Percentiles rank a stretch among this genome's conserved stretches.
Evolutionary conservation across 495 filamentous ascomycete species (phyloP).

Genomic region (Penicillium mononematosum): DNA sequence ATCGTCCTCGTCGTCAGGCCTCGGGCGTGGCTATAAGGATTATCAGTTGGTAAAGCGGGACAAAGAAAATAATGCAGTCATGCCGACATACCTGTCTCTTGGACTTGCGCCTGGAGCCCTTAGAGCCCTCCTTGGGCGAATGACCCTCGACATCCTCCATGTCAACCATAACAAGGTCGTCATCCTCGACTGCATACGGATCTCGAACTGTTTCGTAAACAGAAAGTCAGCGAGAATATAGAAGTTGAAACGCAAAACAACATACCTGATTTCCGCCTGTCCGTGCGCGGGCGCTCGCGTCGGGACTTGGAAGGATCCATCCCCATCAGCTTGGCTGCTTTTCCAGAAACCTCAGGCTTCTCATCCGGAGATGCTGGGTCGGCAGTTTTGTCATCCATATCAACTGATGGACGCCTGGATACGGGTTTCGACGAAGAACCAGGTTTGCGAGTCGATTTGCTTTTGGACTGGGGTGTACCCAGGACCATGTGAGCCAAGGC

Average conservation of each 20-base stretch:
- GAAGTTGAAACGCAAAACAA: neutral
- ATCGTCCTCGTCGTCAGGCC: slow-evolving; percentile 41
- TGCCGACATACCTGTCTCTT: slow-evolving; percentile 36
- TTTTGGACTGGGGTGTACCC: slow-evolving; percentile 46
- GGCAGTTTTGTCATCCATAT: slow-evolving; percentile 43
- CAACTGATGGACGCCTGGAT: slow-evolving; percentile 51
- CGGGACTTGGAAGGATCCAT: slow-evolving; percentile 36
- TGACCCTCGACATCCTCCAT: slow-evolving; percentile 44
- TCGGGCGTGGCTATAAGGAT: slow-evolving; percentile 29
- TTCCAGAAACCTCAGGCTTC: slow-evolving; percentile 46
- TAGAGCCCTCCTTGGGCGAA: slow-evolving; percentile 38
- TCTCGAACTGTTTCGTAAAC: slow-evolving; percentile 46
- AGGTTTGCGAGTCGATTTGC: slow-evolving; percentile 49
- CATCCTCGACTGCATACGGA: slow-evolving; percentile 58
- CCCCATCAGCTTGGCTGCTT: slow-evolving; percentile 63
- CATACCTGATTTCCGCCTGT: slow-evolving; percentile 44
- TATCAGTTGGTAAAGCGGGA: neutral
- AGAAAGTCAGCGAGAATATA: slow-evolving; percentile 12
- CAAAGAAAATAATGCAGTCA: neutral
- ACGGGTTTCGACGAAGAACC: slow-evolving; percentile 32
- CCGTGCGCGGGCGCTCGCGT: slow-evolving; percentile 36
- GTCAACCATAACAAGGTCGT: slow-evolving; percentile 59
- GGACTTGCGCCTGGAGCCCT: slow-evolving; percentile 39
- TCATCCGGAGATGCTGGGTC: slow-evolving; percentile 56
- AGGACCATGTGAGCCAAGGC: slow-evolving; percentile 55